A percentile compares a stretch with the other conserved stretches of the same genome.
These are phyloP conservation scores for Sphaerulina vaccinii DNA, from an alignment of 2,329 filamentous ascomycete species.

Conservation along the genomic window DNA sequence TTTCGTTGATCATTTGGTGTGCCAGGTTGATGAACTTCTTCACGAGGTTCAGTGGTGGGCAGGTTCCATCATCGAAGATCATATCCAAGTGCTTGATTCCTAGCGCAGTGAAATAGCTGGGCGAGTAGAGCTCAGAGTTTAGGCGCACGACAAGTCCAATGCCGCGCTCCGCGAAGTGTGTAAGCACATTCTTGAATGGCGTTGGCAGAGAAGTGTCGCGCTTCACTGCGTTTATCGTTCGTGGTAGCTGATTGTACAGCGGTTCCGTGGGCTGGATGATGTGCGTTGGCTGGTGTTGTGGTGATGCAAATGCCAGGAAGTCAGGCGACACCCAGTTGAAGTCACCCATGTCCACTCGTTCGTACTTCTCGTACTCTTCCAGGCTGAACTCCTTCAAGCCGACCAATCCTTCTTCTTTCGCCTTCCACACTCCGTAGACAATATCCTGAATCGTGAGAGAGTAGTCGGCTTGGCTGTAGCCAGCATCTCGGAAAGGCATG, in stretches of 20 bases:
- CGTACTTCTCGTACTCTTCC: constrained; percentile 94
- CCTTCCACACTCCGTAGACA: constrained; percentile 97
- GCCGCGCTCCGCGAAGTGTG: constrained; percentile 82
- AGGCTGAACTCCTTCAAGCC: constrained; percentile 91
- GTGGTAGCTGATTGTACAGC: constrained; percentile 71
- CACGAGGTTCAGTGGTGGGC: constrained; percentile 83
- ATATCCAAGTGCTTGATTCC: constrained; percentile 97
- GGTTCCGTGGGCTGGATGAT: constrained; percentile 72
- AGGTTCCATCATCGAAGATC: constrained; percentile 99
- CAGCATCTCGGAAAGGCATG: constrained; percentile 98
- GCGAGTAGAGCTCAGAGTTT: constrained; percentile 93
- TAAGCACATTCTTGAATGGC: constrained; percentile 93
- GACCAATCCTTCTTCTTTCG: constrained; percentile 91
- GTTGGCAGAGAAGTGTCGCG: constrained; percentile 66
- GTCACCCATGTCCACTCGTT: constrained; percentile 95
- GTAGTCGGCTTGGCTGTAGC: constrained; percentile 97
- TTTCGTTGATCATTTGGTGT: constrained; percentile 87
- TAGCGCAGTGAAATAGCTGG: constrained; percentile 93
- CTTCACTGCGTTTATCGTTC: constrained; percentile 70
- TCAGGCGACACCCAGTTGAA: constrained; percentile 99
- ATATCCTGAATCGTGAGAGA: constrained; percentile 94
- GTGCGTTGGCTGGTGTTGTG: constrained; percentile 74
- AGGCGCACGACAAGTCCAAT: constrained; percentile 91
- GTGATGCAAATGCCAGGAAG: constrained; percentile 95
- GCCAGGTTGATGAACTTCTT: constrained; percentile 92